These are phyloP conservation scores for Exophiala spinifera DNA, from an alignment of 2,329 filamentous ascomycete genomes.

Conservation along the genomic window DNA sequence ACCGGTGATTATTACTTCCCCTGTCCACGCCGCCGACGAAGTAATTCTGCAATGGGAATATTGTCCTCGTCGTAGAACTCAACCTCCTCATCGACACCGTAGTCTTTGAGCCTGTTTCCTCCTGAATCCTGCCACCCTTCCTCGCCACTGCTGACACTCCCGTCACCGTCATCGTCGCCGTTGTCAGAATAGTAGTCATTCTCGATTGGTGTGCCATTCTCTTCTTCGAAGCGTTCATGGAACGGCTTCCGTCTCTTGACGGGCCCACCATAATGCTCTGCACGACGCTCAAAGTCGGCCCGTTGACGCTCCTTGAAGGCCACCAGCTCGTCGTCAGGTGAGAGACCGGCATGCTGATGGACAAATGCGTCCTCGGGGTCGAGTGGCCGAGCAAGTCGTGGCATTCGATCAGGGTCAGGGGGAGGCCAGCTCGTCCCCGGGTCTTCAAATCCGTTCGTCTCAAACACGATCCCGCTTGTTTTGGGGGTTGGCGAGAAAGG, in stretches of 20 bases:
- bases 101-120: conserved; percentile 60
- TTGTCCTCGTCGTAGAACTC: conserved; percentile 64
- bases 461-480: conserved; percentile 49
- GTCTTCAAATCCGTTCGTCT: conserved; percentile 62
- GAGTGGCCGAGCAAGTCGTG: conserved; percentile 32
- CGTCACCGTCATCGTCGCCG: conserved; percentile 21
- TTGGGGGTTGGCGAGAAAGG: conserved; percentile 54
- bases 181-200: conserved; percentile 22
- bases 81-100: conserved; percentile 62
- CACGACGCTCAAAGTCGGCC: conserved; percentile 48
- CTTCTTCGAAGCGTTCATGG: conserved; percentile 37
- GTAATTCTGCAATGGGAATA: conserved; percentile 55
- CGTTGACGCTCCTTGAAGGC: conserved; percentile 55
- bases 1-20: background rate
- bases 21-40: conserved; percentile 39
- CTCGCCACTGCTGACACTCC: conserved; percentile 47
- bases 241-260: conserved; percentile 42
- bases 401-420: conserved; percentile 50
- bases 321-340: conserved; percentile 44
- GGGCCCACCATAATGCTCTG: conserved; percentile 33
- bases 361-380: conserved; percentile 28
- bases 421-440: conserved; percentile 42
- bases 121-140: conserved; percentile 62
- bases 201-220: conserved; percentile 18
- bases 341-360: conserved; percentile 30